Percentiles rank a stretch among this genome's conserved stretches.
These are phyloP conservation scores for Dillenia suffruticosa DNA, from an alignment of 164 flowering plant species.

Conservation along the genomic window DNA sequence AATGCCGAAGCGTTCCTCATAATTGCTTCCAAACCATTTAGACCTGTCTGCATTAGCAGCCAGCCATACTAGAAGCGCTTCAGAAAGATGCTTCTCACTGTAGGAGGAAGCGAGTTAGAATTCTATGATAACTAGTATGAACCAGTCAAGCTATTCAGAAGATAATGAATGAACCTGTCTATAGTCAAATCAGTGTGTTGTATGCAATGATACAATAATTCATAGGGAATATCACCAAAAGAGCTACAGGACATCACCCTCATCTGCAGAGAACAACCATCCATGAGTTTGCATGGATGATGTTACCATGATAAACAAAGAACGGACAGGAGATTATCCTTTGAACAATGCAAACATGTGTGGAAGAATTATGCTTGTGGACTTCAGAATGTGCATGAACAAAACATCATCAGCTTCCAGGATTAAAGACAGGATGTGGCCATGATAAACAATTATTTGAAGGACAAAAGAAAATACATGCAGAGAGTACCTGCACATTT, in stretches of 20 bases:
- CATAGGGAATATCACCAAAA: slow-evolving; percentile 42
- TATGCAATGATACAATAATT: slow-evolving; percentile 36
- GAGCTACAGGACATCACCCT: slow-evolving; percentile 41
- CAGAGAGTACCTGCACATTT: too few species aligned
- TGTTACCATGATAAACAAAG: background rate
- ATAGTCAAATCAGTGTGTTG: slow-evolving; percentile 58
- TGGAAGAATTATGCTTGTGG: too few species aligned
- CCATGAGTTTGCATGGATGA: slow-evolving; percentile 6
- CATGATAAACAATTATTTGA: too few species aligned
- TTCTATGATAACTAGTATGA: background rate
- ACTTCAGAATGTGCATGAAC: too few species aligned
- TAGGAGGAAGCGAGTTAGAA: slow-evolving; percentile 14
- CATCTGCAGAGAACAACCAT: slow-evolving; percentile 37
- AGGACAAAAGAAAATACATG: too few species aligned
- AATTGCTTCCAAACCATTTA: slow-evolving; percentile 12
- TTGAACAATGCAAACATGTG: too few species aligned
- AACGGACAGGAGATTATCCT: background rate
- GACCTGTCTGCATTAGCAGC: slow-evolving; percentile 15
- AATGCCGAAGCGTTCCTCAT: slow-evolving; percentile 19
- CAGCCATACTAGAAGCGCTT: slow-evolving; percentile 59
- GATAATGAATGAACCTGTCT: slow-evolving; percentile 43
- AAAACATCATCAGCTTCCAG: too few species aligned
- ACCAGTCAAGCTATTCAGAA: slow-evolving; percentile 1
- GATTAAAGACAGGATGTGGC: too few species aligned
- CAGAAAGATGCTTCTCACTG: slow-evolving; percentile 76